These are phyloP conservation scores for Penicillium sp. DNA, from an alignment of 2,329 filamentous ascomycete species.

Conservation along the genomic window DNA sequence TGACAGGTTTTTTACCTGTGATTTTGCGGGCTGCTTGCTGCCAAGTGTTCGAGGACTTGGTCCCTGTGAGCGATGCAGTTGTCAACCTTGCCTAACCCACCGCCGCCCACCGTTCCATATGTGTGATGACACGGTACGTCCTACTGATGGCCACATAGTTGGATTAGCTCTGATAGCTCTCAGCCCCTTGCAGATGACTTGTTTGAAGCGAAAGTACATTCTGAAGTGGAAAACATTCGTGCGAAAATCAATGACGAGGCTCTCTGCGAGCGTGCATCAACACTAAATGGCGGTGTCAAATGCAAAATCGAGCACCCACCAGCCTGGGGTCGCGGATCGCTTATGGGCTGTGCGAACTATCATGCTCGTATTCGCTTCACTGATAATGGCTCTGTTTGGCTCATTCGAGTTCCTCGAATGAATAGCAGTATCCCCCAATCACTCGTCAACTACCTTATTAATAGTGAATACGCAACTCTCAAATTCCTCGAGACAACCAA, in stretches of 20 bases:
- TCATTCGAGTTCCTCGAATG: slow-evolving; percentile 14
- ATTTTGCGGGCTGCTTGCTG: slow-evolving; percentile 1
- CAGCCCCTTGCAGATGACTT: slow-evolving; percentile 7
- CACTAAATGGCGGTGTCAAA: slow-evolving; percentile 11
- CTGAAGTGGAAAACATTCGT: slow-evolving; percentile 7
- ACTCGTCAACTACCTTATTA: slow-evolving; percentile 26
- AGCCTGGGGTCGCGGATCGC: slow-evolving; percentile 1
- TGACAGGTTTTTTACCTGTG: slow-evolving; percentile 10
- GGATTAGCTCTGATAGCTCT: slow-evolving; percentile 1
- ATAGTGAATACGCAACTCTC: slow-evolving; percentile 43
- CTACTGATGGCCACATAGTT: neutral
- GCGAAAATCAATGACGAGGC: slow-evolving; percentile 9
- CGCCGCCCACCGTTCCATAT: slow-evolving; percentile 8
- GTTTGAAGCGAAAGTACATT: slow-evolving; percentile 13
- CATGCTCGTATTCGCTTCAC: slow-evolving; percentile 13
- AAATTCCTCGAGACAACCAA: slow-evolving; percentile 37
- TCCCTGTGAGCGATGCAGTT: slow-evolving; percentile 10
- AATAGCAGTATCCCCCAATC: slow-evolving; percentile 12
- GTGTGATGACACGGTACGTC: slow-evolving; percentile 9
- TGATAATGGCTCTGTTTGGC: slow-evolving; percentile 6
- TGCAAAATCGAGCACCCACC: slow-evolving; percentile 14
- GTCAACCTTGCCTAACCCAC: slow-evolving; percentile 3
- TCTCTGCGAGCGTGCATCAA: slow-evolving; percentile 12
- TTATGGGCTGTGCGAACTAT: slow-evolving; percentile 13
- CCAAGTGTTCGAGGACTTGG: slow-evolving; percentile 6